Conservation (phyloP, 176 grass and related monocot species). For the Carex littledalei region DNA sequence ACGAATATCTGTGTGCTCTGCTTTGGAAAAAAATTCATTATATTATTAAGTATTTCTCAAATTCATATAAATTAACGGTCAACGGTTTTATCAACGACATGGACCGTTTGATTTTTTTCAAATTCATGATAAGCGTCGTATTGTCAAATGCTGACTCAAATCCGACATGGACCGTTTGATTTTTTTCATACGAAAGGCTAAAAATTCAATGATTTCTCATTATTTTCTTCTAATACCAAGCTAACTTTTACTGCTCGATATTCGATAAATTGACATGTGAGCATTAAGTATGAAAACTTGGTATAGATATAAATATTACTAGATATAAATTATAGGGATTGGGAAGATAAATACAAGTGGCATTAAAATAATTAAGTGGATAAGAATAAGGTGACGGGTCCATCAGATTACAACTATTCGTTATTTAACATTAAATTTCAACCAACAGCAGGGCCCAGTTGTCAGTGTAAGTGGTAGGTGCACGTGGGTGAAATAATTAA, state of each 20-base stretch:
- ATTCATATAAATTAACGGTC: not conserved
- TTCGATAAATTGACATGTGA: conserved; percentile 13
- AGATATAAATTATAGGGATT: not conserved
- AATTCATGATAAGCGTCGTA: not conserved
- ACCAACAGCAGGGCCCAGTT: not conserved
- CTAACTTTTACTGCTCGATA: not conserved
- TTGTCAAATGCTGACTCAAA: conserved; percentile 8
- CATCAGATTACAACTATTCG: not conserved
- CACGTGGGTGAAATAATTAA: not conserved
- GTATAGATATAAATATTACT: not conserved
- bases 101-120: too few species aligned
- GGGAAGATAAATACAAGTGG: not conserved
- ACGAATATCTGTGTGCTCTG: not conserved
- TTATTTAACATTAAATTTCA: conserved; percentile 3
- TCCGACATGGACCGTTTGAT: not conserved
- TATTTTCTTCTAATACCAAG: not conserved
- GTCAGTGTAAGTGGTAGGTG: conserved; percentile 13
- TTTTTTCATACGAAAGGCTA: not conserved
- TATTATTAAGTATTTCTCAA: not conserved
- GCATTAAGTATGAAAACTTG: not conserved
- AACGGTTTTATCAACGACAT: not conserved
- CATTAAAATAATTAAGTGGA: conserved; percentile 15
- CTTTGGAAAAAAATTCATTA: not conserved
- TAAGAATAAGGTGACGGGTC: conserved; percentile 17
- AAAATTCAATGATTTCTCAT: not conserved